Percentiles rank a stretch among this genome's conserved stretches.
phyloP scores from a whole-genome alignment of 805 yeast species.

The Torulaspora gathmanii region DNA sequence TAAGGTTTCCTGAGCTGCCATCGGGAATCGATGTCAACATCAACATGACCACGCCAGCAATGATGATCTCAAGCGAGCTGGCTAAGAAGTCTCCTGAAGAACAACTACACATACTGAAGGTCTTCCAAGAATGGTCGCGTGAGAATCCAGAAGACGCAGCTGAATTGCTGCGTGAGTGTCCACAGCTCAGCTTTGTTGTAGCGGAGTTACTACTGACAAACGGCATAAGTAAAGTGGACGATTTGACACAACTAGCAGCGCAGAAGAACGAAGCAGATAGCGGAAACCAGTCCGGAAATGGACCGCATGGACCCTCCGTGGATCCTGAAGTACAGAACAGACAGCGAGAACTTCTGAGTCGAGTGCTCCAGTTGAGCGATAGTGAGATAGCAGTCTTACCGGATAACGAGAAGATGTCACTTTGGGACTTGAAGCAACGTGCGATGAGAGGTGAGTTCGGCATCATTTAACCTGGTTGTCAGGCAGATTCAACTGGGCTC shows the following conservation, averaged over 20 bases:
- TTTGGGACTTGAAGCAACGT: conserved; percentile 37
- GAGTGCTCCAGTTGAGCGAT: conserved; percentile 49
- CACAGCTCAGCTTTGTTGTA: conserved; percentile 78
- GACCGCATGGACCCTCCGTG: conserved; percentile 12
- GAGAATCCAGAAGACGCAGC: conserved; percentile 56
- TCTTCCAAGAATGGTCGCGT: conserved; percentile 50
- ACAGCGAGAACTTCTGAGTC: conserved; percentile 45
- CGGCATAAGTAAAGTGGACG: conserved; percentile 34
- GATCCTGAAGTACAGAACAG: conserved; percentile 33
- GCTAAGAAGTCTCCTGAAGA: conserved; percentile 23
- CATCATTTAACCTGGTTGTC: conserved; percentile 8
- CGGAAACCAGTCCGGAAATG: conserved; percentile 19
- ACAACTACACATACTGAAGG: conserved; percentile 26
- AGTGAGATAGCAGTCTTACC: conserved; percentile 48
- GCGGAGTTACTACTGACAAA: conserved; percentile 61
- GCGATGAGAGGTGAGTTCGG: conserved; percentile 37
- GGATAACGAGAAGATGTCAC: conserved; percentile 43
- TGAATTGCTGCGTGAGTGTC: conserved; percentile 59
- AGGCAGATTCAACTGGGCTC: not conserved
- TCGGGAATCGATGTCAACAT: conserved; percentile 44
- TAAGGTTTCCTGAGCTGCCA: conserved; percentile 48
- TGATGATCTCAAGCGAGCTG: conserved; percentile 36
- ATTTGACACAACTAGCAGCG: conserved; percentile 35
- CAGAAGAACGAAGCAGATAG: conserved; percentile 26
- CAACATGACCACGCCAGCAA: conserved; percentile 38